Evolutionary conservation across 2,329 filamentous ascomycete genomes (phyloP), one percentile per base, ranked within the genome.

Genomic region (Lasiodiplodia gonubiensis): DNA sequence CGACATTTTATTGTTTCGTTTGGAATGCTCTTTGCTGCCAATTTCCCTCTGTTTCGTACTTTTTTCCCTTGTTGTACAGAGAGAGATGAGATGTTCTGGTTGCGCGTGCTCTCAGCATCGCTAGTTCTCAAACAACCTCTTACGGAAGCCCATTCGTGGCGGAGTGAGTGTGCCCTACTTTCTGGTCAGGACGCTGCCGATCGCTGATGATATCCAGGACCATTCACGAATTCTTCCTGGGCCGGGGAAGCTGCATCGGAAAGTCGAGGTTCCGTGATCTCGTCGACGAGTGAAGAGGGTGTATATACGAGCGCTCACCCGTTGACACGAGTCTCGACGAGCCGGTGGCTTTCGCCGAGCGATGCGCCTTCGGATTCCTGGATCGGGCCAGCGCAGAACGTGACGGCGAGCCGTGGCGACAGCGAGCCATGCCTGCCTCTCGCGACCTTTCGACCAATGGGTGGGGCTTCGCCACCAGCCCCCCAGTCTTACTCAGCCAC

Each of bases 81-180:
- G 10, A 49, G 75, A 66, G 70, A 77, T 78, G 76, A 77, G 64
- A 79, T 79, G 77, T 70, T 68, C 67, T 68, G 71, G 69, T 69
- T 75, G 67, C 69, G 71, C 55, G 69, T 74, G 64, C 70, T 70
- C 71, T 72, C 70, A 57, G 71, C 71, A 65, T 69, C 68, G 8
- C 23, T 46, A 23, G 11, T 39, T 39, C 18, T 64, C 42, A 30
- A 55, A 67, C 30, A 33, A 6, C 37, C 57, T 59, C 27, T 67
- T 63, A n/a, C 61, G 27, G 49, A 51, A 63, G 59, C 59, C 21
- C 37, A 46, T 14, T n/a, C 59, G 59, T 51, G 59, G 59, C 59
- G 59, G 42, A 51, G 59, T 63, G 42, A 63, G 59, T 51, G 1
- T 37, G 39, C 21, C 55, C 39, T 30, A 48, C n/a, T 3, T 48